Evolutionary conservation across 1,139 yeast species (phyloP).

Genomic region (Geotrichum macrosporum): DNA sequence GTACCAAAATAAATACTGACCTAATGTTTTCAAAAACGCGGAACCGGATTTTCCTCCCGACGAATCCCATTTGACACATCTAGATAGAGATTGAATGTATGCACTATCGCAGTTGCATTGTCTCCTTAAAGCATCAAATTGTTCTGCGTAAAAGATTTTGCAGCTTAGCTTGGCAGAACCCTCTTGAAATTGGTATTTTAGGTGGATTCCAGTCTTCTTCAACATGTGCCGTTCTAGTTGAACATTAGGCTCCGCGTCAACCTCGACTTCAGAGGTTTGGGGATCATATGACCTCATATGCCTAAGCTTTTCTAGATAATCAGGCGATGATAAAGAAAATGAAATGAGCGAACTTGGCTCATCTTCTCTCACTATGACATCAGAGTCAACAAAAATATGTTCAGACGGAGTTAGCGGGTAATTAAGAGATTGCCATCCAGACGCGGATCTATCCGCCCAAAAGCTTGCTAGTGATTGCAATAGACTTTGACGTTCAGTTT

Average conservation of each 20-base stretch:
- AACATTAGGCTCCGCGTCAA: constrained; percentile 18
- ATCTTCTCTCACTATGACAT: constrained; percentile 90
- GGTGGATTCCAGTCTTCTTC: constrained; percentile 80
- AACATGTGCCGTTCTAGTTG: constrained; percentile 64
- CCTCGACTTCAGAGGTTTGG: constrained; percentile 24
- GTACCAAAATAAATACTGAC: not conserved
- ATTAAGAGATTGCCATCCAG: constrained; percentile 88
- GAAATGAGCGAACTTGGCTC: constrained; percentile 96
- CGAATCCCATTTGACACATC: constrained; percentile 95
- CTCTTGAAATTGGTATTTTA: constrained; percentile 70
- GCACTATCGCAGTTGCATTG: constrained; percentile 75
- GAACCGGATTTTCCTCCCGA: constrained; percentile 97
- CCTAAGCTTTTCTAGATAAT: constrained; percentile 64
- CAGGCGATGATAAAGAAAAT: constrained; percentile 80
- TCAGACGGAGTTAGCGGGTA: constrained; percentile 74
- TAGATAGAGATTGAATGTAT: constrained; percentile 80
- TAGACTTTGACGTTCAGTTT: constrained; percentile 60
- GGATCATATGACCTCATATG: constrained; percentile 36
- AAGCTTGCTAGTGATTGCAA: constrained; percentile 82
- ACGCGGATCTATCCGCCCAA: constrained; percentile 97
- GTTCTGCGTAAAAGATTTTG: constrained; percentile 92
- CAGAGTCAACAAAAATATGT: constrained; percentile 90
- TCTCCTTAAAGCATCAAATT: constrained; percentile 86
- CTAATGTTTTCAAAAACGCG: constrained; percentile 74
- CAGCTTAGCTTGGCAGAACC: constrained; percentile 81